Base-by-base conservation (phyloP, 1,139 yeast genomes). In the Nadsonia starkeyi-henricii region DNA sequence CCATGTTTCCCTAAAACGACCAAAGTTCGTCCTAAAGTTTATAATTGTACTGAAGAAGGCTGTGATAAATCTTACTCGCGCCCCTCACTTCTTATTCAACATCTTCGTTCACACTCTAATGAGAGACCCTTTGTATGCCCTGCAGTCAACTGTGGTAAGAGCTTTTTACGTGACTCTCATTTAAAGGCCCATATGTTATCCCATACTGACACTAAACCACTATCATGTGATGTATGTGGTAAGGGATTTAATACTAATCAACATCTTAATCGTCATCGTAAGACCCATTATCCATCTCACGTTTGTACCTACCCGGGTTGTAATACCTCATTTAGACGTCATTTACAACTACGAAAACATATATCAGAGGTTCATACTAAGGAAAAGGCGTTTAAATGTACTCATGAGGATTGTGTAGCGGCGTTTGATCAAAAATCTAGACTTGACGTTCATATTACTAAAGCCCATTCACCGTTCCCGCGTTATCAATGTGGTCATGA, bases 171-270 rank as follows among this genome's bases (percentile, higher is more conserved):
- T 47, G 84, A 82, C 55, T 78, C 86, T 15, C 97, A 91, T 65
- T 66, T 91, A 44, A 77, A 78, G 48, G 77, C 88, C 20, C 99
- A 91, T 61, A 54, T 71, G 53, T 64, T 83, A 26, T 77, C 88
- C 15, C 69, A 67, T 37, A 68, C 75, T 4, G 72, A 70, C 1
- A 75, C 72, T 17, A 85, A 84, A 58, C 96, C 96, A 0, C 81
- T 74, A 59, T 75, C 72, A 49, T 91, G 99, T 59, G 66, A 78
- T 0, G 65, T 73, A 1, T 91, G 99, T 62, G 81, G 81, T 1
- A 86, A 86, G 62, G 95, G 96, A 1, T 83, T 85, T 50, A 82
- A 81, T 53, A 76, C 95, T 0, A 65, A 66, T 46, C 98, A 91
- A 65, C 97, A 89, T 61, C 68, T 88, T 54, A 77, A 75, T 55